A percentile compares a stretch with the other conserved stretches of the same genome.
These are phyloP conservation scores for Bolboschoenoplectus hybrid DNA, from an alignment of 202 grass and related monocot species.

Conservation along the genomic window DNA sequence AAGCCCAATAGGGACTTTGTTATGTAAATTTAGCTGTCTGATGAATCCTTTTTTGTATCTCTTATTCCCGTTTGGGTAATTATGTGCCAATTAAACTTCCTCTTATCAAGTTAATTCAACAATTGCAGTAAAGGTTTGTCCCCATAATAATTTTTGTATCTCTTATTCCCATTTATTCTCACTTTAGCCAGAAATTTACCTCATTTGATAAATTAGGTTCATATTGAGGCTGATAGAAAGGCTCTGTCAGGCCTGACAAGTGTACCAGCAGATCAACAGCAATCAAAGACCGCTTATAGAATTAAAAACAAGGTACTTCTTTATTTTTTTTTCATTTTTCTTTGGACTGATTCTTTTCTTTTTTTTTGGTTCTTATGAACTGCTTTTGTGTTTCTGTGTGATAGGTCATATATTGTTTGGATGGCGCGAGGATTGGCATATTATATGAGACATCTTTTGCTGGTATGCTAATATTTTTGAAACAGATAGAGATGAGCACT, in stretches of 20 bases:
- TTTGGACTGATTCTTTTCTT: constrained; percentile 28
- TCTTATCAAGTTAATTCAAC: neutral
- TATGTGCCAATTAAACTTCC: neutral
- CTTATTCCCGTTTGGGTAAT: neutral
- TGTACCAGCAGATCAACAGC: constrained; percentile 59
- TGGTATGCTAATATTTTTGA: constrained; percentile 50
- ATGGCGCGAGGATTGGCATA: constrained; percentile 90
- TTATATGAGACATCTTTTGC: constrained; percentile 92
- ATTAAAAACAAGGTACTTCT: constrained; percentile 78
- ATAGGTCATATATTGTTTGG: constrained; percentile 92
- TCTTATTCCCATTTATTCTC: neutral
- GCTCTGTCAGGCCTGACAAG: constrained; percentile 57
- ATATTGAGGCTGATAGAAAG: constrained; percentile 95
- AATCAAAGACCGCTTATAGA: constrained; percentile 74
- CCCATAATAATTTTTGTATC: neutral
- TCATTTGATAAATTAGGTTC: constrained; percentile 72
- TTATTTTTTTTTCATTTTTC: constrained; percentile 13
- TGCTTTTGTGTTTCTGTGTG: constrained; percentile 21
- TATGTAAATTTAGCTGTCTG: neutral
- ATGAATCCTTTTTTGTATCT: neutral
- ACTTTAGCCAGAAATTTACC: neutral
- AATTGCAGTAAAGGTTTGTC: neutral
- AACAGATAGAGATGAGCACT: neutral
- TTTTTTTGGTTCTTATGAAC: constrained; percentile 28
- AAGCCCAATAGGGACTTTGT: neutral